Evolutionary conservation across 202 grass and related monocot species (phyloP).

Genomic region (Setaria italica): DNA sequence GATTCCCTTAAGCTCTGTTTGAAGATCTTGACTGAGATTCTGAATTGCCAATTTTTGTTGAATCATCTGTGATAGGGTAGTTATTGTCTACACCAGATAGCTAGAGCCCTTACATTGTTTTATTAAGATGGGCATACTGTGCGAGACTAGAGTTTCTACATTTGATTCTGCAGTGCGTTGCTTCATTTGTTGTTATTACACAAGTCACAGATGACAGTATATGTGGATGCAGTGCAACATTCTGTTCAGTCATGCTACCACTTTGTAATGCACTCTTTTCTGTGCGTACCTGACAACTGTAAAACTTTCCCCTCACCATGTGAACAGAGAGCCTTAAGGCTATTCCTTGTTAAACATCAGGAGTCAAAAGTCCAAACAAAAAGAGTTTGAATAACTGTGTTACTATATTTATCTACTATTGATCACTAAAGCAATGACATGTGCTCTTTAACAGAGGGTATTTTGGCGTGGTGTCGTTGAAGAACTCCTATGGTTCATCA

Average conservation of each 20-base stretch:
- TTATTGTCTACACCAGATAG: neutral
- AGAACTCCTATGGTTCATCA: conserved; percentile 98
- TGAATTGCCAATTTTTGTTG: neutral
- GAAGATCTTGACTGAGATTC: neutral
- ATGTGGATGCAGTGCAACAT: conserved; percentile 1
- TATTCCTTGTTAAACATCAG: conserved; percentile 11
- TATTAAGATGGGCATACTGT: neutral
- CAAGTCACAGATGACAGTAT: neutral
- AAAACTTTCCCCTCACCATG: neutral
- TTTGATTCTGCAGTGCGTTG: neutral
- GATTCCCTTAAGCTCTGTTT: neutral
- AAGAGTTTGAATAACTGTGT: neutral
- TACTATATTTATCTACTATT: neutral
- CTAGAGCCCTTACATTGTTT: neutral
- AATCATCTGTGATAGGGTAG: neutral
- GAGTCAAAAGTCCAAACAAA: neutral
- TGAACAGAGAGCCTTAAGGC: neutral
- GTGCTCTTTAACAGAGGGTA: conserved; percentile 63
- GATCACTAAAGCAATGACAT: conserved; percentile 26
- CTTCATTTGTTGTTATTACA: neutral
- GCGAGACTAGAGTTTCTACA: neutral
- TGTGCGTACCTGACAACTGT: neutral
- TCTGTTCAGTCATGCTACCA: neutral
- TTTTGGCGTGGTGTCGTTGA: conserved; percentile 93
- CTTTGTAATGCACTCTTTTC: neutral